phyloP scores from a whole-genome alignment of 2,329 filamentous ascomycete genomes.

The Penicillium sp. region DNA sequence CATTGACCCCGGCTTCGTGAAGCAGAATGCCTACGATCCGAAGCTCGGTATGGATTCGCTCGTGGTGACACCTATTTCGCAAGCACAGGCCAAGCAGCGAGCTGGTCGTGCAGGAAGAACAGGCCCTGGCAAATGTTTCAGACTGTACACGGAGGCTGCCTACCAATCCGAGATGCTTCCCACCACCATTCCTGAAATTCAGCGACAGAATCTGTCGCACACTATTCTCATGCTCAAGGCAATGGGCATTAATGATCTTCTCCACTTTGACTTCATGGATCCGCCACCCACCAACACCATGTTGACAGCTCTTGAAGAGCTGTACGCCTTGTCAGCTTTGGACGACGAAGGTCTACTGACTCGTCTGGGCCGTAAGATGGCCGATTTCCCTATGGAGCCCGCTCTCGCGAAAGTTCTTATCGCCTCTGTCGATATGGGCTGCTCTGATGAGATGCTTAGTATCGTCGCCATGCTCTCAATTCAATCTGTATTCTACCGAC shows the following conservation, averaged over 20 bases:
- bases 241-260: constrained; percentile 96
- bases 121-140: constrained; percentile 92
- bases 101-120: constrained; percentile 91
- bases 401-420: constrained; percentile 88
- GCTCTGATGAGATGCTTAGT: constrained; percentile 88
- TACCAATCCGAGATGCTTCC: constrained; percentile 97
- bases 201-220: constrained; percentile 85
- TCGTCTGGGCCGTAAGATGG: constrained; percentile 91
- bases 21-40: constrained; percentile 94
- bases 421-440: constrained; percentile 78
- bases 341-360: constrained; percentile 95
- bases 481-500: constrained; percentile 84
- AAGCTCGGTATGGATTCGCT: constrained; percentile 98
- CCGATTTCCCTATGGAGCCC: constrained; percentile 97
- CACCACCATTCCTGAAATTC: constrained; percentile 93
- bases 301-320: constrained; percentile 90
- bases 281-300: constrained; percentile 96
- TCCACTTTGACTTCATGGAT: constrained; percentile 99
- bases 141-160: constrained; percentile 90
- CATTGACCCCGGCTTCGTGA: constrained; percentile 94
- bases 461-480: constrained; percentile 95
- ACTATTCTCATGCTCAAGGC: constrained; percentile 98
- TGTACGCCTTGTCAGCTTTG: constrained; percentile 86
- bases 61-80: constrained; percentile 92
- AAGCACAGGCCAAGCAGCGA: constrained; percentile 93